A percentile compares a stretch with the other conserved stretches of the same genome.
Evolutionary conservation across 352 stramenopile genomes (phyloP).

Genomic region (Phytopythium vexans): DNA sequence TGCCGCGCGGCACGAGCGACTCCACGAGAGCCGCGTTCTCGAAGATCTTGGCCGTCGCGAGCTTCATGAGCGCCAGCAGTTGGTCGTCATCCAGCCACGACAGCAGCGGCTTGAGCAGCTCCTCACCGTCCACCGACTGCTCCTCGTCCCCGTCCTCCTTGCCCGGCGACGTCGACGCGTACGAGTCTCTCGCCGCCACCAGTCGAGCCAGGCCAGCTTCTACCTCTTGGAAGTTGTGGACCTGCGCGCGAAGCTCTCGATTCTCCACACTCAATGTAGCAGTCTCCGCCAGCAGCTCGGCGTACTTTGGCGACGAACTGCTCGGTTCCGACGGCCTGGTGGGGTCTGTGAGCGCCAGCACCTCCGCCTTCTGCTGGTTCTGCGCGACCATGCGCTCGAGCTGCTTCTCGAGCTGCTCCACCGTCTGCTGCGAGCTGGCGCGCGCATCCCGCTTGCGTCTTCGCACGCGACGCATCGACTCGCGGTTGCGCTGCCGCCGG

Average conservation of each 20-base stretch:
- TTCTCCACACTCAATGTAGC: constrained; percentile 16
- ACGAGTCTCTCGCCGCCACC: constrained; percentile 5
- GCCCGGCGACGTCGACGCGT: not conserved
- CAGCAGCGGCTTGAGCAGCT: constrained; percentile 3
- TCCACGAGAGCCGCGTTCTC: constrained; percentile 18
- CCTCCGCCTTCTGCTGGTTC: constrained; percentile 5
- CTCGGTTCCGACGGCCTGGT: not conserved
- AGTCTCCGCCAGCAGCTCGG: constrained; percentile 12
- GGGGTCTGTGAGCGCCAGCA: constrained; percentile 2
- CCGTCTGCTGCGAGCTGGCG: constrained; percentile 7
- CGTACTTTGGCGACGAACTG: not conserved
- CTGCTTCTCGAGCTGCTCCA: constrained; percentile 12
- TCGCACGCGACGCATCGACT: constrained; percentile 28
- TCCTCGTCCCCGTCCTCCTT: not conserved
- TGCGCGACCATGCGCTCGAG: constrained; percentile 11
- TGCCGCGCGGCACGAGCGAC: constrained; percentile 19
- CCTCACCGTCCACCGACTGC: not conserved
- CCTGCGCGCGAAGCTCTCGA: constrained; percentile 9
- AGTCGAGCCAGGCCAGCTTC: constrained; percentile 11
- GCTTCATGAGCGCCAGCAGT: constrained; percentile 8
- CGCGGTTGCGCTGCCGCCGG: constrained; percentile 24
- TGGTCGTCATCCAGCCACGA: constrained; percentile 2
- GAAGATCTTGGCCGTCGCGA: constrained; percentile 11
- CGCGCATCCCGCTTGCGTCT: constrained; percentile 16
- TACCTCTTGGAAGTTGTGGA: constrained; percentile 11